Conservation (phyloP, 371 early-diverging fungal species). For the Apophysomyces elegans region DNA sequence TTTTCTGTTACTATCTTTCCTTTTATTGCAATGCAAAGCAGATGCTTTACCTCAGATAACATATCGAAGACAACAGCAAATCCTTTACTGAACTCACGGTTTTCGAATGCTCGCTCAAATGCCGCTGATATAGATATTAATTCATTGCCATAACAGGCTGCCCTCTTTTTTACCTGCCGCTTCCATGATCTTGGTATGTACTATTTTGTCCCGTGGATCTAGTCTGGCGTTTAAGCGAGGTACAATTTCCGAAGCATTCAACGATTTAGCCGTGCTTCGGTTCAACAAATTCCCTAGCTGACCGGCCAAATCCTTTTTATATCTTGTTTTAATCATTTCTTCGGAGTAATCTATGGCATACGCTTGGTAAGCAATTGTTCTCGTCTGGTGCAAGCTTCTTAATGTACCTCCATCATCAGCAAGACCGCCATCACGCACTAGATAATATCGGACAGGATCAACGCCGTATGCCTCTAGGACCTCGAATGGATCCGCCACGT, state of each 20-base stretch:
- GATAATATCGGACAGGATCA: conserved; percentile 89
- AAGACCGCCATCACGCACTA: conserved; percentile 90
- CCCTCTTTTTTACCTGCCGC: conserved; percentile 47
- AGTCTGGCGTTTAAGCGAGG: conserved; percentile 41
- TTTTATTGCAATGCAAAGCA: not conserved
- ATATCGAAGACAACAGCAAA: conserved; percentile 58
- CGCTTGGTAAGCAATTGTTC: not conserved
- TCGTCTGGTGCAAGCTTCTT: not conserved
- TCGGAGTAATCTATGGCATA: conserved; percentile 70
- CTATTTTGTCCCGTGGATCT: conserved; percentile 37
- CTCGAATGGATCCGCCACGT: conserved; percentile 86
- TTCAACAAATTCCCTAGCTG: conserved; percentile 89
- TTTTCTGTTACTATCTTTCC: not conserved
- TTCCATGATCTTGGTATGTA: conserved; percentile 39
- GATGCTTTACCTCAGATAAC: conserved; percentile 53
- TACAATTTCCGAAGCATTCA: conserved; percentile 58
- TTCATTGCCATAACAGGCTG: not conserved
- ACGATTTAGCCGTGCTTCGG: conserved; percentile 59
- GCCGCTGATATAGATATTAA: conserved; percentile 16
- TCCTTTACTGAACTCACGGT: conserved; percentile 57
- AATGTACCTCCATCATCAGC: conserved; percentile 75
- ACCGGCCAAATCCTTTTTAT: conserved; percentile 81
- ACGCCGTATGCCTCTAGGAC: conserved; percentile 76
- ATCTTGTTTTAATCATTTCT: conserved; percentile 65
- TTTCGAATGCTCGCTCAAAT: conserved; percentile 44